Base-by-base conservation (phyloP, 192 early-diverging fungal genomes). In the Coemansia erecta region DNA sequence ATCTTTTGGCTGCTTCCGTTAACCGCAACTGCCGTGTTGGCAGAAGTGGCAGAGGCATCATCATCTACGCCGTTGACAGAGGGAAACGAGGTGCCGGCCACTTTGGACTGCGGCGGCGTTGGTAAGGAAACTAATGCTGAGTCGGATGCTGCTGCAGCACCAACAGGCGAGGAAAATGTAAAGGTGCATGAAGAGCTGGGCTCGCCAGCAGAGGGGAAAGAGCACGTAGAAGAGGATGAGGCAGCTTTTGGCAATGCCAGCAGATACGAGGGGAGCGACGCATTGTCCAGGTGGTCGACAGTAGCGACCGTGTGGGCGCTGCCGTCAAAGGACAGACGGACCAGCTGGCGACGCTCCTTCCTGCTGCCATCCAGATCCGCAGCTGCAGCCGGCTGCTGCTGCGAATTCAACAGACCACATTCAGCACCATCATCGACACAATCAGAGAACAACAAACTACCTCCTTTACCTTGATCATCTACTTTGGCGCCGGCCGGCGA, bases 381-480 rank as follows among this genome's bases (percentile, higher is more conserved):
- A 45, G 43, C 56, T 57, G 24, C 22, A 45, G 41, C 43, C 15
- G 41, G n/a, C 31, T 4, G 22, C 19, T 40, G 13, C 24, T 45
- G 19, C 18, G 18, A 23, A 10, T 43, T 42, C 54, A 56, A 15
- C 54, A 21, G 22, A 55, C 37, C 39, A 40, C 19, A 49, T 0
- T 35, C 52, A 56, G 39, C 56, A 63, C 51, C 67, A 48, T 47
- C 54, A 57, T 49, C 61, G 42, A 41, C 41, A 56, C 44, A 56
- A 55, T 71, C 68, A 60, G 68, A 44, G 53, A 56, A 60, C 42
- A 51, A 53, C 19, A 35, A 9, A 54, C 64, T 56, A 28, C 58
- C 58, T 55, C 58, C 58, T 55, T 68, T 61, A 63, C 68, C 68
- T 60, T 71, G 58, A 24, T 70, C 68, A 45, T 63, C 53, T 10